Base-by-base conservation (phyloP, 1,284 basidiomycete species). In the Tetrapyrgos nigripes region DNA sequence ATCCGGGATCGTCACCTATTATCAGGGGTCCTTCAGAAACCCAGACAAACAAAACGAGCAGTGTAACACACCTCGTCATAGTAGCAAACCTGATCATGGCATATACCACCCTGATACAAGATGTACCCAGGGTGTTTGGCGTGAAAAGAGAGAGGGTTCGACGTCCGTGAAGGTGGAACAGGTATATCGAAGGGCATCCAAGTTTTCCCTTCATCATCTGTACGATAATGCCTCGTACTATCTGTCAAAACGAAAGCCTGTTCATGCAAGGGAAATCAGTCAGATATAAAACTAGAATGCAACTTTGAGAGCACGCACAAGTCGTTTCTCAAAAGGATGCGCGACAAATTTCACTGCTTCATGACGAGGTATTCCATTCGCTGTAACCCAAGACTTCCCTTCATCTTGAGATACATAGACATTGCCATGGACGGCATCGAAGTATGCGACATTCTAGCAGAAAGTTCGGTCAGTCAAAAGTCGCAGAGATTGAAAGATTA, bases 331-430 rank as follows among this genome's bases (percentile, higher is more conserved):
- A 68, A 91, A 89, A 1, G 97, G 96, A 71, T 98, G 97, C 62
- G 92, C 87, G 56, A 98, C 79, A 53, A 98, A 86, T 79, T 92
- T 86, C 8, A 79, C 68, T 1, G 92, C 88, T 53, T 83, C 75
- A 27, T 89, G 88, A 48, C 73, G 66, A 0, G 86, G 87, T 49
- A 97, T 85, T 48, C 80, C 86, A 0, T 82, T 76, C 51, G 91
- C 86, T 50, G 69, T 72, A 1, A 72, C 73, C 95, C 96, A 98
- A 0, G 77, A 76, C 75, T 90, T 95, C 52, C 97, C 97, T 77
- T 99, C 97, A 70, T 98, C 87, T n/a, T 82, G 79, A 2, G 94
- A 96, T 4, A 96, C 84, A 68, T 88, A 87, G 6, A 98, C 82
- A 58, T 86, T 81, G 9, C 90, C 85, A 11, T 83, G 79, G n/a